Conservation (phyloP, 306 rosid species). For the Gynostemma pentaphyllum region DNA sequence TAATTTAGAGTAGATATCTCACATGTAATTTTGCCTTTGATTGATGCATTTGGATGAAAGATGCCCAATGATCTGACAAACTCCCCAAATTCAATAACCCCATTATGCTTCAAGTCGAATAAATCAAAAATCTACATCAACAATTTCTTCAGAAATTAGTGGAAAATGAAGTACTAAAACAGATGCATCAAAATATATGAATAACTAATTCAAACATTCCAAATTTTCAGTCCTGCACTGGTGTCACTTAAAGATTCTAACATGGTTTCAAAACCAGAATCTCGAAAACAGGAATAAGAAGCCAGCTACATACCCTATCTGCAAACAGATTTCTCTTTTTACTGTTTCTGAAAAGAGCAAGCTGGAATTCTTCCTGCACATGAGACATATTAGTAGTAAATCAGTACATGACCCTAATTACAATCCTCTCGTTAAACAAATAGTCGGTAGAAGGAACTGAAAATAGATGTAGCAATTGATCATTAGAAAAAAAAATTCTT, state of each 20-base stretch:
- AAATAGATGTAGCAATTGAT: not conserved
- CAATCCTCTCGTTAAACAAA: not conserved
- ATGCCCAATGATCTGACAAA: constrained; percentile 68
- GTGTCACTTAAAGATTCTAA: too few relatives aligned
- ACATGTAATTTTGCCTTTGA: constrained; percentile 55
- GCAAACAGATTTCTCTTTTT: constrained; percentile 50
- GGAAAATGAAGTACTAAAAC: not conserved
- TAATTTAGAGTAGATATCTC: not conserved
- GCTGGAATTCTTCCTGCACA: constrained; percentile 85
- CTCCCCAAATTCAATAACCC: constrained; percentile 63
- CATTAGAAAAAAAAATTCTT: too few relatives aligned
- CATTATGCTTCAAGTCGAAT: constrained; percentile 56
- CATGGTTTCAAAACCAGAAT: too few relatives aligned
- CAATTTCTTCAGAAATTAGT: not conserved
- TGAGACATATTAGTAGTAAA: not conserved
- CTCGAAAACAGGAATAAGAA: too few relatives aligned
- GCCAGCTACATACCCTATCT: constrained; percentile 9
- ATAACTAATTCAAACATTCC: too few relatives aligned
- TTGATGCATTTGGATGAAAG: constrained; percentile 62
- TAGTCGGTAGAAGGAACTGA: not conserved
- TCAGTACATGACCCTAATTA: not conserved
- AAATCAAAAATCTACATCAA: constrained; percentile 45
- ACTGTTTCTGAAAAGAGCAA: constrained; percentile 65
- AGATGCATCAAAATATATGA: too few relatives aligned
- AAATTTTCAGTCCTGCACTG: too few relatives aligned